Evolutionary conservation across 108 stramenopile genomes (phyloP).

Genomic region (Fistulifera pelliculosa): DNA sequence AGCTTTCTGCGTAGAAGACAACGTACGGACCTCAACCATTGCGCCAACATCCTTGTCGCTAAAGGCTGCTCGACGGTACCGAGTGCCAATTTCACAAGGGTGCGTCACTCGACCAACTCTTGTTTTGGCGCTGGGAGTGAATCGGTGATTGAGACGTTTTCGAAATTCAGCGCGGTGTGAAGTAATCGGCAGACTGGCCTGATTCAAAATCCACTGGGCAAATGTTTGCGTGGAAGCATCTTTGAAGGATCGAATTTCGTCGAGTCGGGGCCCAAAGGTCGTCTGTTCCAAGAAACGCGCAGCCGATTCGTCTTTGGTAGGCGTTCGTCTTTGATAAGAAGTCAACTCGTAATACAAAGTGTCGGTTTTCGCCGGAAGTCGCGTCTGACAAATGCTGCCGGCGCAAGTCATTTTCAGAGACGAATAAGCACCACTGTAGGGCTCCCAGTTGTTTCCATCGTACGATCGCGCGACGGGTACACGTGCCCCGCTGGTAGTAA

Average conservation of each 20-base stretch:
- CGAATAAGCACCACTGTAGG: conserved; percentile 24
- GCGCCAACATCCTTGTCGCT: conserved; percentile 24
- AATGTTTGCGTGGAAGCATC: background rate
- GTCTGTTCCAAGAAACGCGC: conserved; percentile 48
- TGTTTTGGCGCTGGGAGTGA: conserved; percentile 13
- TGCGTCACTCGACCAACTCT: conserved; percentile 22
- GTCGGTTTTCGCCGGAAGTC: background rate
- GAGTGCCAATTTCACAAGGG: conserved; percentile 34
- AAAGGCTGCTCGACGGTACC: conserved; percentile 14
- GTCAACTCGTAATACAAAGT: background rate
- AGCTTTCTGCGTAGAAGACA: conserved; percentile 7
- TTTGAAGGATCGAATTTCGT: conserved; percentile 17
- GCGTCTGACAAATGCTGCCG: background rate
- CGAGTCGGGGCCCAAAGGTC: conserved; percentile 38
- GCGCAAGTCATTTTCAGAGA: background rate
- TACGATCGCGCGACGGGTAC: conserved; percentile 57
- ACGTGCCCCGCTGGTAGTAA: too few species aligned
- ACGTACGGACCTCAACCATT: background rate
- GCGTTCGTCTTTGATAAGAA: conserved; percentile 4
- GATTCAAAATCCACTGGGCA: conserved; percentile 1
- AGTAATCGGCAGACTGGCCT: conserved; percentile 4
- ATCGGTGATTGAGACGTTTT: conserved; percentile 21
- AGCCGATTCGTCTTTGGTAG: conserved; percentile 13
- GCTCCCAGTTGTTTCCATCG: conserved; percentile 52
- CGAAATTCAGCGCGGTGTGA: conserved; percentile 41